These are phyloP conservation scores for Trypanosoma avium DNA, from an alignment of 208 protist genomes.

Conservation along the genomic window DNA sequence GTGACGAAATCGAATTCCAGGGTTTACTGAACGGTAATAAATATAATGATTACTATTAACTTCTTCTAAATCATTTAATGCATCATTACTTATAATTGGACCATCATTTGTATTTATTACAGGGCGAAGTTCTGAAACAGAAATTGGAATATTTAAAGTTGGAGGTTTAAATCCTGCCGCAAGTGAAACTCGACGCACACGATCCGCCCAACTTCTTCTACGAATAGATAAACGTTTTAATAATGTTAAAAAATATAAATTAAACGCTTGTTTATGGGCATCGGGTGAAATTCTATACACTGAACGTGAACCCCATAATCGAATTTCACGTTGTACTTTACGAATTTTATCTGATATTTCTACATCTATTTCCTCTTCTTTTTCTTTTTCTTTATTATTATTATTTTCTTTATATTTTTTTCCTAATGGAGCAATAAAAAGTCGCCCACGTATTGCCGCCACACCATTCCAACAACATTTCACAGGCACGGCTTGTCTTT, in stretches of 20 bases:
- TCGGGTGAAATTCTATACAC: conserved; percentile 1
- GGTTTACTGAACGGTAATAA: conserved; percentile 32
- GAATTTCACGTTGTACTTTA: too few species aligned
- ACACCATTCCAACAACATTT: conserved; percentile 87
- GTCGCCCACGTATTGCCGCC: conserved; percentile 59
- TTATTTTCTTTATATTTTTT: neutral
- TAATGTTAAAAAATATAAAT: neutral
- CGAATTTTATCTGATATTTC: neutral
- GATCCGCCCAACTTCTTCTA: neutral
- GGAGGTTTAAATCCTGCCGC: neutral
- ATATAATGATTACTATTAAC: neutral
- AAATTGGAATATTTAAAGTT: neutral
- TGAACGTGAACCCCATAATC: too few species aligned
- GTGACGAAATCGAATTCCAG: conserved; percentile 60
- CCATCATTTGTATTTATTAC: neutral
- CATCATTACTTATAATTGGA: neutral
- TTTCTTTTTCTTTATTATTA: neutral
- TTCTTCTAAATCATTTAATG: neutral
- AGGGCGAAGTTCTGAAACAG: neutral
- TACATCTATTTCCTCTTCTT: neutral
- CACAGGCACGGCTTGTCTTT: conserved; percentile 39
- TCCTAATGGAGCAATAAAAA: conserved; percentile 32
- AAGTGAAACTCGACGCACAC: neutral
- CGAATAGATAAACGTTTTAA: neutral
- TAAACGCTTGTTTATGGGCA: neutral